A percentile compares a stretch with the other conserved stretches of the same genome.
These are phyloP conservation scores for Flaveria floridana DNA, from an alignment of 140 eudicot genomes.

Conservation along the genomic window DNA sequence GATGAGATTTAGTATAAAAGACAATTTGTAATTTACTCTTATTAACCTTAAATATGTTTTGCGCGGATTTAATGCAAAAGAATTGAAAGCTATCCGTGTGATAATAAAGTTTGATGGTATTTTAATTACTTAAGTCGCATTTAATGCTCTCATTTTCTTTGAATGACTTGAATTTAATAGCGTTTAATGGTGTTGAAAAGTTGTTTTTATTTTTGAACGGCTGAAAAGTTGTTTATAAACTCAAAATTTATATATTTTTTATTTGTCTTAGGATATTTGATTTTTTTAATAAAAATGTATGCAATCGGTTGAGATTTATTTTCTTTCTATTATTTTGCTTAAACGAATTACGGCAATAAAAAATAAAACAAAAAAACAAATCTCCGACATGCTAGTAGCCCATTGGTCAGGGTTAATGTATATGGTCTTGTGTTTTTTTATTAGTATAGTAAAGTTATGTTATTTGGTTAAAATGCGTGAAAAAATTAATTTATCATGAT, in stretches of 20 bases:
- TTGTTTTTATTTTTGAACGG: background rate
- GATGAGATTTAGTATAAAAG: too few relatives aligned
- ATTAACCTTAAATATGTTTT: conserved; percentile 5
- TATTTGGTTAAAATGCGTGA: too few relatives aligned
- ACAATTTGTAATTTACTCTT: too few relatives aligned
- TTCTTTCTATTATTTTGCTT: background rate
- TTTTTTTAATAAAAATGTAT: background rate
- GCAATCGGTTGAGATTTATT: background rate
- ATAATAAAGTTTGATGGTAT: conserved; percentile 38
- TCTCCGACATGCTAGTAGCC: too few relatives aligned
- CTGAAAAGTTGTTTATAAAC: background rate
- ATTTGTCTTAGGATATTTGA: background rate
- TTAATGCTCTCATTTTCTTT: conserved; percentile 36
- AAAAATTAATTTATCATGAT: too few relatives aligned
- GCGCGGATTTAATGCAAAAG: conserved; percentile 31
- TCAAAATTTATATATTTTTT: background rate
- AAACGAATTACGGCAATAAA: too few relatives aligned
- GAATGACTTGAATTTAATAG: conserved; percentile 34
- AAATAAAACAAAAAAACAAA: too few relatives aligned
- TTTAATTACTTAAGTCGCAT: conserved; percentile 27
- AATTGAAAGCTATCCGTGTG: conserved; percentile 42
- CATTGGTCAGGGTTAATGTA: too few relatives aligned
- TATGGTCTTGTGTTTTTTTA: too few relatives aligned
- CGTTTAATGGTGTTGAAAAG: conserved; percentile 29
- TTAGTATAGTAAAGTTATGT: too few relatives aligned